Base-by-base conservation (phyloP, 345 rosid genomes). In the Dipteronia sinensis region DNA sequence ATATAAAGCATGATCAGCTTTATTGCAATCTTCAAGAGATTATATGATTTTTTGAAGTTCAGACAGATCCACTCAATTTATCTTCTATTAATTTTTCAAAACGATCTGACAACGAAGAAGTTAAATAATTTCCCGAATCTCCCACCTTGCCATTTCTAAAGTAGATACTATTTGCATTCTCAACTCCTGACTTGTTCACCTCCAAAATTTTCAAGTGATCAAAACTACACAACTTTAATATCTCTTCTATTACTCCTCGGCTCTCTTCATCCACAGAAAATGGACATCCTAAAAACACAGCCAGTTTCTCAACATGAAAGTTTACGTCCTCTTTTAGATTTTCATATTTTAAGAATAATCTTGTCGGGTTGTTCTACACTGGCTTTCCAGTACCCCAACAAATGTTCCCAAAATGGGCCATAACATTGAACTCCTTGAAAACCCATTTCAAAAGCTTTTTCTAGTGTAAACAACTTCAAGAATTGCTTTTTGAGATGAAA, bases 111-210 rank as follows among this genome's bases (percentile, higher is more conserved):
- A 42, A 4, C 7, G 46, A 42, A 6, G 46, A 1, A 6, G 9
- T 42, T 42, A 42, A 42, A 42, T 42, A 7, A 42, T 42, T 42
- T 7, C 8, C 6, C 46, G 10, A 42, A 42, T 81, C 87, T 5
- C 87, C 86, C 71, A 83, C 86, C 59, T 79, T 77, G 0, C 88
- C 88, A 79, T 83, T 79, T 69, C 85, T 81, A 38, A 83, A 86
- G 59, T 74, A 83, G 3, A 80, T 79, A 38, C 27, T 81, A 75
- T n/a, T 86, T 86, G 42, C 42, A 6, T 0, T 74, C 77, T 19
- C 42, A 20, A 70, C 34, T 65, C 46, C 31, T 72, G 78, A 23
- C 70, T 69, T 10, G 7, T 77, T 86, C 64, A 78, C 83, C 66
- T 83, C 88, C 68, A 81, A 78, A 63, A 76, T 79, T 71, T 73